Evolutionary conservation across 2,329 filamentous ascomycete species (phyloP).

Genomic region (Celoporthe dispersa): DNA sequence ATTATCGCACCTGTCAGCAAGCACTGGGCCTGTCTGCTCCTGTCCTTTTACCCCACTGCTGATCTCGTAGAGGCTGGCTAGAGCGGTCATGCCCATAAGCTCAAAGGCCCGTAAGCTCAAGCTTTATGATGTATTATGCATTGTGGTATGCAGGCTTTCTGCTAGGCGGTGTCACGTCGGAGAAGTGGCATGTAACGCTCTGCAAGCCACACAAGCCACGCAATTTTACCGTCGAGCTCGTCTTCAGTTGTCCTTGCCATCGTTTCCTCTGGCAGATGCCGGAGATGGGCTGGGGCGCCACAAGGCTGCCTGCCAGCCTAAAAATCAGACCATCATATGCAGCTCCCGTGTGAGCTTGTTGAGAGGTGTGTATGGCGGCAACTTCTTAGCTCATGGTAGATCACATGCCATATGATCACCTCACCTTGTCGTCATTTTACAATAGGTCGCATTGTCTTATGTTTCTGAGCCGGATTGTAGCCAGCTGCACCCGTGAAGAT

Average conservation of each 20-base stretch:
- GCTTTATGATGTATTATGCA: neutral
- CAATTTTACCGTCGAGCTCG: neutral
- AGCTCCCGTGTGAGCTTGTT: neutral
- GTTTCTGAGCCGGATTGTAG: neutral
- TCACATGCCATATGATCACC: neutral
- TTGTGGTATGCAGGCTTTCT: no score
- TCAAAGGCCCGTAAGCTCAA: neutral
- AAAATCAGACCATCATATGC: neutral
- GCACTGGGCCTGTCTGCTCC: neutral
- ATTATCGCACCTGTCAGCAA: neutral
- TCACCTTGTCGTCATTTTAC: neutral
- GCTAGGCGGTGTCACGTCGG: neutral
- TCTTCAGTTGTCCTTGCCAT: neutral
- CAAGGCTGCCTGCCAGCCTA: neutral
- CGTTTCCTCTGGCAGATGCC: neutral
- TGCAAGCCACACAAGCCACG: conserved; percentile 25
- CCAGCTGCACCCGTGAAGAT: neutral
- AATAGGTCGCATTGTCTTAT: neutral
- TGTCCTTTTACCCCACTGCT: neutral
- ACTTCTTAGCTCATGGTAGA: neutral
- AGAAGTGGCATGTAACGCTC: conserved; percentile 16
- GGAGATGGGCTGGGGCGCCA: neutral
- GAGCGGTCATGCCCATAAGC: neutral
- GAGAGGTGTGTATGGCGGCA: neutral
- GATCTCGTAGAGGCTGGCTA: neutral